Evolutionary conservation across 108 stramenopile genomes (phyloP), one percentile per base, ranked within the genome.

Genomic region (Conticribra guillardii): DNA sequence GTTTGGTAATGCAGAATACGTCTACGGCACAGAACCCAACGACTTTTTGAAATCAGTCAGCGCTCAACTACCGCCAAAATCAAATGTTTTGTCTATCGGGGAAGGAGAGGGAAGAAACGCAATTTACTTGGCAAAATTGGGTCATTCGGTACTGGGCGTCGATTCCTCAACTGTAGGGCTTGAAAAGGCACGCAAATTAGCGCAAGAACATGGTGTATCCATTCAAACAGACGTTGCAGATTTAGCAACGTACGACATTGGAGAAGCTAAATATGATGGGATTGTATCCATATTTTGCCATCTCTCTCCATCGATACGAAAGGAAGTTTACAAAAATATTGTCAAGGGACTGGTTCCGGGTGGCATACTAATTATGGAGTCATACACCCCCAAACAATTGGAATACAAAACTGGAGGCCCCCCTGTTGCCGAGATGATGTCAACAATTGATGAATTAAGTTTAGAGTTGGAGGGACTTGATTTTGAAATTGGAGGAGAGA

Each of bases 81-180:
- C 73, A 4, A 55, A 50, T 8, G 67, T 79, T 55, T 76, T 85
- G 14, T 67, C 63, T 46, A 41, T 85, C 49, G 85, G 79, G 15
- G 85, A 85, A 31, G 85, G 85, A 11, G 85, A 85, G 54, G 85
- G 85, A 14, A 73, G 85, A 11, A 85, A 85, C 54, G 81, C 69
- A 32, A 74, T 85, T 0, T 74, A 33, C 17, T 32, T 85, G 53
- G 85, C 81, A 11, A 60, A 76, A 55, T 69, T 66, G 24, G 85
- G 85, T 5, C 64, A 70, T 45, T 7, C 60, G 17, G 85, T 85
- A n/a, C 41, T 52, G 3, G 70, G 72, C 16, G 82, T 85, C 3
- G 85, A 85, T 56, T 49, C 64, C 11, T 75, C 81, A 19, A 17
- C 59, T 22, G 79, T 54, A 52, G 85, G 85, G n/a, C 26, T 82